phyloP scores from a whole-genome alignment of 306 rosid genomes.

The Trichosanthes truncata region DNA sequence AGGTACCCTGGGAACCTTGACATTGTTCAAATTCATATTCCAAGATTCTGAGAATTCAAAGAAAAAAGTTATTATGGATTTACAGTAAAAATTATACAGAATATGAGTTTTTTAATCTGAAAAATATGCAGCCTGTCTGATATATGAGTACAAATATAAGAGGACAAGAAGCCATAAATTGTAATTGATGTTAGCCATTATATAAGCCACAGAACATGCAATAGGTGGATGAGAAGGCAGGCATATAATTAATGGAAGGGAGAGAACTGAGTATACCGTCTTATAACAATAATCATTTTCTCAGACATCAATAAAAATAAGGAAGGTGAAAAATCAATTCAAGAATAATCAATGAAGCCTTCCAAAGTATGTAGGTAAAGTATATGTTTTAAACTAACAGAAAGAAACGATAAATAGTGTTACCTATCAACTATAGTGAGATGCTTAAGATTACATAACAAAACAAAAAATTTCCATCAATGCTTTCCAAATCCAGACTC shows the following conservation, averaged over 20 bases:
- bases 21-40: slow-evolving; percentile 31
- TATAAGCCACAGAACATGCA: background rate
- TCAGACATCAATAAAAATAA: background rate
- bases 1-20: slow-evolving; percentile 38
- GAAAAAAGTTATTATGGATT: background rate
- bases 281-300: background rate
- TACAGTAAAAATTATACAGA: background rate
- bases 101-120: background rate
- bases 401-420: background rate
- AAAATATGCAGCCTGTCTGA: background rate
- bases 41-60: background rate
- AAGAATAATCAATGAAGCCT: too few species aligned
- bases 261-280: background rate
- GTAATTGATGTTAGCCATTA: background rate
- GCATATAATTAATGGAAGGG: background rate
- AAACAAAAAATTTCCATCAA: background rate
- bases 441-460: background rate
- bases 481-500: background rate
- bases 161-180: background rate
- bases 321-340: too few species aligned
- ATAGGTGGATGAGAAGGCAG: background rate
- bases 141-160: background rate
- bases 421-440: background rate
- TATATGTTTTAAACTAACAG: background rate
- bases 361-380: background rate